phyloP scores from a whole-genome alignment of 2,329 filamentous ascomycete genomes.

The Pseudogymnoascus sp. region DNA sequence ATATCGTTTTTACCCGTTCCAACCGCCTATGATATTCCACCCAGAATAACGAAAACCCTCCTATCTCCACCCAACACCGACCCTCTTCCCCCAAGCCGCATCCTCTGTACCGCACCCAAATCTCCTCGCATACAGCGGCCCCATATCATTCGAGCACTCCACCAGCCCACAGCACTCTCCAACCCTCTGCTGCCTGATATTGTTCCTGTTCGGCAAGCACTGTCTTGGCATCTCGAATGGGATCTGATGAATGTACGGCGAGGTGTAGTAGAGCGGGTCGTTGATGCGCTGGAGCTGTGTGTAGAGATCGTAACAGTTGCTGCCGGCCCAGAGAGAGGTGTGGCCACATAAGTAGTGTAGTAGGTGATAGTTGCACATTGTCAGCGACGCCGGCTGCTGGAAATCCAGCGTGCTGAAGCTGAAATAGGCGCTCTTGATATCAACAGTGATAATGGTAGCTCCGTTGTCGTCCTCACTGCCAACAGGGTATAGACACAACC shows the following conservation, averaged over 20 bases:
- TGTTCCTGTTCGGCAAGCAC: conserved; percentile 7
- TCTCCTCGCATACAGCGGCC: not conserved
- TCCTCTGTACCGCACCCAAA: not conserved
- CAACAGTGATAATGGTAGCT: not conserved
- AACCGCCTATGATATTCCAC: not conserved
- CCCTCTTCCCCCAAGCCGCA: not conserved
- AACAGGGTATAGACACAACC: not conserved
- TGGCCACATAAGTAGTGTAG: conserved; percentile 26
- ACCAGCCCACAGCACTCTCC: not conserved
- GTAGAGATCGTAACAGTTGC: conserved; percentile 26
- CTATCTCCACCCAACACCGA: not conserved
- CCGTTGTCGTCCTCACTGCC: not conserved
- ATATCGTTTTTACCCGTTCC: not conserved
- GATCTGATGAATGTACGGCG: not conserved
- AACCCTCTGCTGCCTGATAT: not conserved
- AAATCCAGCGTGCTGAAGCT: not conserved
- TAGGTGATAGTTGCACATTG: conserved; percentile 27
- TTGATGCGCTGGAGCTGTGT: conserved; percentile 28
- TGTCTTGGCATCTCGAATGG: conserved; percentile 9
- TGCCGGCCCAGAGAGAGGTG: conserved; percentile 22
- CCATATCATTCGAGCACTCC: conserved; percentile 7
- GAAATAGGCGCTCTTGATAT: not conserved
- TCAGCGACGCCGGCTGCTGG: not conserved
- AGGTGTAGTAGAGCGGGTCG: conserved; percentile 17
- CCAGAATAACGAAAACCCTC: not conserved